These are phyloP conservation scores for Scleromitrula shiraiana DNA, from an alignment of 2,329 filamentous ascomycete genomes.

Conservation along the genomic window DNA sequence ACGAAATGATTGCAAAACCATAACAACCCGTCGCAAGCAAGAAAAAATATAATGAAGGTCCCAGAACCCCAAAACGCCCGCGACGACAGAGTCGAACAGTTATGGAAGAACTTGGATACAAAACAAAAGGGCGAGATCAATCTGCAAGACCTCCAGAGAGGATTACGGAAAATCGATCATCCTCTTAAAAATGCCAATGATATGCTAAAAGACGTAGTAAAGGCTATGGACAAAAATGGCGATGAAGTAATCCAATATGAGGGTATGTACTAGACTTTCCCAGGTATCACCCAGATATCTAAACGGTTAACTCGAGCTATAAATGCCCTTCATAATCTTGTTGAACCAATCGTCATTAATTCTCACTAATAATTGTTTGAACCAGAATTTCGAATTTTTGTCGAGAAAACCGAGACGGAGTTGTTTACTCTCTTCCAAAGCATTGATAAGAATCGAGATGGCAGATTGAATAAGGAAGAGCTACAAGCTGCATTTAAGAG, in stretches of 20 bases:
- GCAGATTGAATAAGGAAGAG: constrained; percentile 80
- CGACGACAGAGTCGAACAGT: constrained; percentile 71
- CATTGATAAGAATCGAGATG: constrained; percentile 81
- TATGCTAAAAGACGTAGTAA: constrained; percentile 73
- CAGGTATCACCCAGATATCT: not conserved
- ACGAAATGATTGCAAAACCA: constrained; percentile 19
- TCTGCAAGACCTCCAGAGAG: constrained; percentile 74
- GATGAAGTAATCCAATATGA: constrained; percentile 89
- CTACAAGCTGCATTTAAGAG: constrained; percentile 68
- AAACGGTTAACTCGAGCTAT: not conserved
- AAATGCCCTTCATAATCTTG: not conserved
- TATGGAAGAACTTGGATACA: constrained; percentile 79
- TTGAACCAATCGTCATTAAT: too few relatives aligned
- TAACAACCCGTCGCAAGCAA: constrained; percentile 13
- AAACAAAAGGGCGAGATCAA: constrained; percentile 73
- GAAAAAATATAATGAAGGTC: constrained; percentile 10
- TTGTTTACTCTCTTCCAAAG: constrained; percentile 73
- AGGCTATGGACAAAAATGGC: constrained; percentile 74
- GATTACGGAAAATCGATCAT: constrained; percentile 82
- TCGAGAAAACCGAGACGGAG: constrained; percentile 78
- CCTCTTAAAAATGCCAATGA: constrained; percentile 88
- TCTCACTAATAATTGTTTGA: constrained; percentile 3
- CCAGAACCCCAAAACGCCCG: constrained; percentile 67
- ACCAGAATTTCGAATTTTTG: constrained; percentile 81
- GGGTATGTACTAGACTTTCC: constrained; percentile 46